Conservation (phyloP, 495 filamentous ascomycete species). For the Aspergillus conjunctus region DNA sequence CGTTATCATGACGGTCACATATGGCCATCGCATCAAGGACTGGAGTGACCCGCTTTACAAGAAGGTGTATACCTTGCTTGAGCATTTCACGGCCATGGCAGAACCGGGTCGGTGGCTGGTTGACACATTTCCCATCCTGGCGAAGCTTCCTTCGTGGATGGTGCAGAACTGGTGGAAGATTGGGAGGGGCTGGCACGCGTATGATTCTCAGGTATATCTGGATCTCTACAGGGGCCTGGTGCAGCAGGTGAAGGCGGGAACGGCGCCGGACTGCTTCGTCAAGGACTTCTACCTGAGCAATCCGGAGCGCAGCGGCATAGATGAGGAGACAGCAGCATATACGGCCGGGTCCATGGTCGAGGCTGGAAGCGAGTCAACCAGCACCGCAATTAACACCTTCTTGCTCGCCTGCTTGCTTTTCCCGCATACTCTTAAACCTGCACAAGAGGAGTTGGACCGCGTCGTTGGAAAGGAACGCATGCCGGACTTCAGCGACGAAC, state of each 20-base stretch:
- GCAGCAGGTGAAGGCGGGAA: background rate
- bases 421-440: background rate
- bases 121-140: background rate
- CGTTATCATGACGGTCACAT: background rate
- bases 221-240: background rate
- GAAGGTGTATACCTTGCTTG: background rate
- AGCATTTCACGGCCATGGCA: background rate
- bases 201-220: background rate
- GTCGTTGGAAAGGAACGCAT: conserved; percentile 3
- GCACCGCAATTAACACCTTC: background rate
- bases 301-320: background rate
- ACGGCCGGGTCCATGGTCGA: background rate
- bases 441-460: background rate
- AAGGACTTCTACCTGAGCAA: background rate
- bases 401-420: background rate
- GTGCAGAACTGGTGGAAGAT: background rate
- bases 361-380: background rate
- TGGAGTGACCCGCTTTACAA: background rate
- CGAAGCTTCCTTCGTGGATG: background rate
- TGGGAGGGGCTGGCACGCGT: background rate
- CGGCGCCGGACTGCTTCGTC: background rate
- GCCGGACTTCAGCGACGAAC: conserved; percentile 9
- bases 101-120: background rate
- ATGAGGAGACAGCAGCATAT: background rate
- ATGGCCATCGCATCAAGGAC: background rate